Base-by-base conservation (phyloP, 108 stramenopile species). In the Seminavis robusta region DNA sequence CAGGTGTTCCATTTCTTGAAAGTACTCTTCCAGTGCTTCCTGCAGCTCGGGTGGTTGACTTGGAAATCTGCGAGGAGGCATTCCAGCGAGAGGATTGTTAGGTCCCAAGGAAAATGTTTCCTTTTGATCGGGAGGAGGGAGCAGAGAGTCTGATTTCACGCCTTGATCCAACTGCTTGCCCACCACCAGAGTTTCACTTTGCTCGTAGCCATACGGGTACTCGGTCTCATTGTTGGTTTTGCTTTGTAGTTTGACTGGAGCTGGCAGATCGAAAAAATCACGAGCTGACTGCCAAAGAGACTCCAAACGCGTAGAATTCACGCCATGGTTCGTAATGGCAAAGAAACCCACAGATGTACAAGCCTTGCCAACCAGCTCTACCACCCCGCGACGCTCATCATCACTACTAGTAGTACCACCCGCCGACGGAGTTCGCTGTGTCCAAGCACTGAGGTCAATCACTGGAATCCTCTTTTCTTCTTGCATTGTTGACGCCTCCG, bases 21-120 rank as follows among this genome's bases (percentile, higher is more conserved):
- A 95, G 58, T 95, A 95, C 10, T 44, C 38, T 23, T 63, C 47
- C 30, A 80, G 43, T 10, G 78, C 57, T 8, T 29, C 16, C 28
- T 48, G 59, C 6, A 50, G 13, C 0, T 55, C 31, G 2, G 60
- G 52, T 7, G 78, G 69, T 25, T 59, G 26, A 1, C 23, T 29
- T 5, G 86, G 81, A 67, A 75, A 81, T 49, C 65, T 58, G 19
- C 86, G 77, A 4, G 84, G 39, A 10, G 88, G 88, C 81, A 90
- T 84, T 24, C 85, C 85, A 0, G 83, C 76, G 13, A 21, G 56
- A 8, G 79, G 56, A 40, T 80, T 42, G 9, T 50, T 40, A 3
- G 92, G 92, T 31, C 93, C 93, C 1, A 91, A 56, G 16, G 81
- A 67, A 66, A 94, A 90, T 16, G 86, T 90, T 57, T 94, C 93